These are phyloP conservation scores for Aphanomyces invadans DNA, from an alignment of 352 stramenopile species.

Conservation along the genomic window DNA sequence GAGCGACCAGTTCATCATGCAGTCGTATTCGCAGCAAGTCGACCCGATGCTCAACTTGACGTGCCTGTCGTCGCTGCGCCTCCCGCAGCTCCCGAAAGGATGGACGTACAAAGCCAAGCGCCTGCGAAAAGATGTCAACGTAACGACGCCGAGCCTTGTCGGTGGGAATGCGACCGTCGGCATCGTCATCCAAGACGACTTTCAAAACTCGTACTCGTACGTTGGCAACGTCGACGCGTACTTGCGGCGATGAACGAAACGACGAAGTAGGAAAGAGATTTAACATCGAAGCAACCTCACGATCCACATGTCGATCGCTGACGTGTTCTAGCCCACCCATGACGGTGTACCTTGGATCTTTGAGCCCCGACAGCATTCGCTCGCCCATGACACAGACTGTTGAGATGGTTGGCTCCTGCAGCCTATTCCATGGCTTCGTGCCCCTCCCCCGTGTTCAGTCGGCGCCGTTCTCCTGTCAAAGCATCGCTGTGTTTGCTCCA, in stretches of 20 bases:
- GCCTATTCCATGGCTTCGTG: too few species aligned
- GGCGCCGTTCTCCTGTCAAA: too few species aligned
- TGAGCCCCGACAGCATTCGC: too few species aligned
- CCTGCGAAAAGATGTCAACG: not conserved
- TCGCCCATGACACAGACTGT: too few species aligned
- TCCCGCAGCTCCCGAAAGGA: not conserved
- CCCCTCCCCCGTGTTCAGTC: too few species aligned
- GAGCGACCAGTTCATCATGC: slow-evolving; percentile 4
- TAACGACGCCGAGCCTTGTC: not conserved
- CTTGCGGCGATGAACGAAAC: not conserved
- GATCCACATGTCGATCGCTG: too few species aligned
- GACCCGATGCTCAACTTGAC: not conserved
- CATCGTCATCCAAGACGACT: not conserved
- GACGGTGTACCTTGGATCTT: too few species aligned
- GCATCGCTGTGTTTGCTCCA: too few species aligned
- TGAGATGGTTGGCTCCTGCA: too few species aligned
- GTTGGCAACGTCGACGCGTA: not conserved
- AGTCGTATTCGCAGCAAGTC: slow-evolving; percentile 5
- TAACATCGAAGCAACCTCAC: too few species aligned
- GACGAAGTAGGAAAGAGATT: too few species aligned
- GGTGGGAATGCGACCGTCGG: not conserved
- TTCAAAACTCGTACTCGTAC: not conserved
- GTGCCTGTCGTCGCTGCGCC: not conserved
- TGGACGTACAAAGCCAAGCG: not conserved
- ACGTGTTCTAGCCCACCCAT: too few species aligned